Evolutionary conservation across 768 basidiomycete genomes (phyloP).

Genomic region (Tricholomella constricta): DNA sequence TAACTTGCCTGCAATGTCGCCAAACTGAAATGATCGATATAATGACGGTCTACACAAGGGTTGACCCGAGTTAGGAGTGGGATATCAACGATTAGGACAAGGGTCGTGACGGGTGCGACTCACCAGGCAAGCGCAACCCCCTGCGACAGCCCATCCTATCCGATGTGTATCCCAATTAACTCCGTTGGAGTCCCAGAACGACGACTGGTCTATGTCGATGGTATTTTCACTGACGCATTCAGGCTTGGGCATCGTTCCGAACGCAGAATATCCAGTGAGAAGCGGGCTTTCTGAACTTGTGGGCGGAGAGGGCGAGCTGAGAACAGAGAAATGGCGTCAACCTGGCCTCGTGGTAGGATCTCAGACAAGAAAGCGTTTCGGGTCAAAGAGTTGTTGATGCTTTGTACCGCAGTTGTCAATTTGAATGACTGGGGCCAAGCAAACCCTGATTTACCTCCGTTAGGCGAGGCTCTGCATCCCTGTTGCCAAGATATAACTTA

Average conservation of each 20-base stretch:
- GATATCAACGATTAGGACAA: neutral
- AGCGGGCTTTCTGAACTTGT: too few relatives aligned
- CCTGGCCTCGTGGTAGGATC: neutral
- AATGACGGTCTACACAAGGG: constrained; percentile 51
- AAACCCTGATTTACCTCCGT: neutral
- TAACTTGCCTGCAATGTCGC: constrained; percentile 64
- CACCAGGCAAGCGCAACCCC: constrained; percentile 58
- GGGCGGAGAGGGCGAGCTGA: too few relatives aligned
- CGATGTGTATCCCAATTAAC: constrained; percentile 62
- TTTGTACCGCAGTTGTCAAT: constrained; percentile 2
- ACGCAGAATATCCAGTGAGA: neutral
- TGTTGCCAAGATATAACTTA: neutral
- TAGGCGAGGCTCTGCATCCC: neutral
- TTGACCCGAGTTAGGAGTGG: neutral
- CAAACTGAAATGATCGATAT: constrained; percentile 58
- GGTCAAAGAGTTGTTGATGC: neutral
- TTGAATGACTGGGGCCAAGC: neutral
- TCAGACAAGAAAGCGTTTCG: neutral
- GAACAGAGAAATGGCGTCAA: neutral
- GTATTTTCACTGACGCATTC: constrained; percentile 54
- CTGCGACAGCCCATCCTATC: constrained; percentile 76
- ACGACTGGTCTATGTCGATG: constrained; percentile 52
- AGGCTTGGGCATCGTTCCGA: constrained; percentile 4
- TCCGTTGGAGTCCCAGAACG: constrained; percentile 59
- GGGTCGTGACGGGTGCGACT: constrained; percentile 9